A percentile compares a stretch with the other conserved stretches of the same genome.
Evolutionary conservation across 345 rosid species (phyloP).

Genomic region (Eucalyptus camaldulensis): DNA sequence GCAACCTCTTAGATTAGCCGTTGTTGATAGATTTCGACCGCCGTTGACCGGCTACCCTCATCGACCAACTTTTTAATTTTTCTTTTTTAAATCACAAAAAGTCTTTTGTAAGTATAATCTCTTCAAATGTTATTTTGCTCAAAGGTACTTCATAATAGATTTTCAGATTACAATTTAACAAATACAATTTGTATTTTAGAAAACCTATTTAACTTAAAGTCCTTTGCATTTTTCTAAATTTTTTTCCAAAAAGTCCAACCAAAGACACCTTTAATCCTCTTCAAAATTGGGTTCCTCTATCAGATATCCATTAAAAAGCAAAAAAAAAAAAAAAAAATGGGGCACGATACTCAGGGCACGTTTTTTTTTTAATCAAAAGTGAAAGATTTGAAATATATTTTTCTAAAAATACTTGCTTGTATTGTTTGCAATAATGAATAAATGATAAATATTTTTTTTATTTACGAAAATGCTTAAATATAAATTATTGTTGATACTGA

Average conservation of each 20-base stretch:
- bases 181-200: no score
- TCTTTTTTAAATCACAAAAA: no score
- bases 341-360: fast-evolving
- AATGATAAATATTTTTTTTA: neutral
- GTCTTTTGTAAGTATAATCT: no score
- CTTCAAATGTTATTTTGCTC: no score
- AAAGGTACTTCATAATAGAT: no score
- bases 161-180: no score
- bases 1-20: no score
- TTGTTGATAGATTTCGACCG: fast-evolving
- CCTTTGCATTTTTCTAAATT: fast-evolving
- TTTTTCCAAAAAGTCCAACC: no score
- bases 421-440: neutral
- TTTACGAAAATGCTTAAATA: neutral
- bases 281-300: neutral
- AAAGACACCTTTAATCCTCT: neutral
- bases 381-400: neutral
- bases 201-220: no score
- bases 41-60: fast-evolving
- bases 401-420: neutral
- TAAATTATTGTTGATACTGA: no score
- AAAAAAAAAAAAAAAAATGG: neutral
- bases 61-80: no score
- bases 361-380: neutral
- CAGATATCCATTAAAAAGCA: neutral